Evolutionary conservation across 2,329 filamentous ascomycete genomes (phyloP), one percentile per base, ranked within the genome.

Genomic region (Dothistroma pini): DNA sequence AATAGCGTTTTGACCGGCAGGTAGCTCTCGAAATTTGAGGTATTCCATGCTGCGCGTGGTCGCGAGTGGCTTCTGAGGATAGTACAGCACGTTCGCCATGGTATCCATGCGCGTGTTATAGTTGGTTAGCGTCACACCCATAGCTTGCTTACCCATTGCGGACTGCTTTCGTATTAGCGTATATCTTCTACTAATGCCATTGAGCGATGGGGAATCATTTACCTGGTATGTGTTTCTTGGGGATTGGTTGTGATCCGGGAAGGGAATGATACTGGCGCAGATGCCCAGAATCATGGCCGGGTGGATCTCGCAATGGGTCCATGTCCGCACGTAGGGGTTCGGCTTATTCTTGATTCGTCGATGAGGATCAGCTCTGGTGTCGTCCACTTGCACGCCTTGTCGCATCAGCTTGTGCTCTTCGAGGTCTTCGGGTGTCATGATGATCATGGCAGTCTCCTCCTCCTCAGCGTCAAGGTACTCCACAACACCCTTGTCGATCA

Each of bases 101-200:
- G 95, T 99, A 74, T 99, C 95, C 93, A 99, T 97, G 66, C 95
- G 92, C 64, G 93, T 87, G 47, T 91, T 89, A 76, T 96, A 99
- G 75, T 99, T 99, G 12, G 96, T 99, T 59, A 99, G 83, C 80
- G 96, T 97, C 70, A 97, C 93, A 74, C 96, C 95, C 96, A 99
- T 99, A 64, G 95, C 95, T 84, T 99, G 95, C 79, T 99, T 99
- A 81, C 96, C 95, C 95, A 99, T 99, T 74, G 95, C 95, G 71
- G 44, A 56, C 54, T 53, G n/a, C n/a, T n/a, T n/a, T n/a, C n/a
- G n/a, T n/a, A n/a, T n/a, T n/a, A n/a, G n/a, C n/a, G n/a, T n/a
- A n/a, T n/a, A n/a, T n/a, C n/a, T n/a, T n/a, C n/a, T n/a, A n/a
- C n/a, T n/a, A n/a, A n/a, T n/a, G n/a, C n/a, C n/a, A n/a, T n/a